Evolutionary conservation across 306 rosid genomes (phyloP).

Genomic region (Prunus mume): DNA sequence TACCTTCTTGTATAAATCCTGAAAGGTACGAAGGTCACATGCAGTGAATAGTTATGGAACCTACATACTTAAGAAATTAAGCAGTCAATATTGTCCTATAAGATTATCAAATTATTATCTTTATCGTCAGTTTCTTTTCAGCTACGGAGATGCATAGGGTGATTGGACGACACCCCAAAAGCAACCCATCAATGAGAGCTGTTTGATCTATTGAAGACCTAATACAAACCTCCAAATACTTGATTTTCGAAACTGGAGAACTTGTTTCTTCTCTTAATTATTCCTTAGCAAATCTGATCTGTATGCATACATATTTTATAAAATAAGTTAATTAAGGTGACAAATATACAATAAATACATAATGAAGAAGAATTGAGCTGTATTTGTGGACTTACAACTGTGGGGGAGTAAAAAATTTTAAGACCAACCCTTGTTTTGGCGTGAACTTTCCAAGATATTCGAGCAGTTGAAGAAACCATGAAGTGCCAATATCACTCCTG

Average conservation of each 20-base stretch:
- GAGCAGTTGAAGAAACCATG: background rate
- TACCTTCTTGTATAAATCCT: background rate
- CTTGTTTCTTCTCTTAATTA: background rate
- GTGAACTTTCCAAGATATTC: conserved; percentile 1
- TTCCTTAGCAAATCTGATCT: background rate
- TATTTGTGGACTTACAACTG: background rate
- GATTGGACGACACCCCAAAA: conserved; percentile 26
- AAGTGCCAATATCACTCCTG: background rate
- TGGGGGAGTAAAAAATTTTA: background rate
- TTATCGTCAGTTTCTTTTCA: too few relatives aligned
- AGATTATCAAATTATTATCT: background rate
- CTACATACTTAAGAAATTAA: too few relatives aligned
- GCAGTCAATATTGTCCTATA: too few relatives aligned
- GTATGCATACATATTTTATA: background rate
- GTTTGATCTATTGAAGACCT: background rate
- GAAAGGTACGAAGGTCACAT: background rate
- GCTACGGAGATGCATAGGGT: background rate
- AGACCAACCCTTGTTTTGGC: background rate
- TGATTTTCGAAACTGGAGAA: background rate
- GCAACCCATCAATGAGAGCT: conserved; percentile 9
- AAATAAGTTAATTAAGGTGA: background rate
- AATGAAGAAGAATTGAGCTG: background rate
- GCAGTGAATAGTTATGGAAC: background rate
- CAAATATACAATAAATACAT: too few relatives aligned
- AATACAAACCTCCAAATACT: background rate